Conservation (phyloP, 2,329 filamentous ascomycete genomes). For the Exophiala calicioides region DNA sequence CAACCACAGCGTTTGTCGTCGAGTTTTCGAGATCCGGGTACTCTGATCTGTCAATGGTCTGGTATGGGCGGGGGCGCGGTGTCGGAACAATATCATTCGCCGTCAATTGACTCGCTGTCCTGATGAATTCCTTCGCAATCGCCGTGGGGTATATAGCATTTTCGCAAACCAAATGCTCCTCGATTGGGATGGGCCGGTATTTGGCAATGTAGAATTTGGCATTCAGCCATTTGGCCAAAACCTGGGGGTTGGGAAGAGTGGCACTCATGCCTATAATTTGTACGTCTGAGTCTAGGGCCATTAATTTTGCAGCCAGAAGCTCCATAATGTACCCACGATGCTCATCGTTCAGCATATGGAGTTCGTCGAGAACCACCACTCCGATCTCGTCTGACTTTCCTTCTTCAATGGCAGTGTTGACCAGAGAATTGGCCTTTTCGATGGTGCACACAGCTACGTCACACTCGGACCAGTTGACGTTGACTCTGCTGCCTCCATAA, state of each 20-base stretch:
- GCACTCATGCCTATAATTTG: constrained; percentile 81
- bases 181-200: constrained; percentile 73
- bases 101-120: constrained; percentile 56
- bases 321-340: constrained; percentile 74
- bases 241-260: constrained; percentile 69
- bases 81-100: constrained; percentile 39
- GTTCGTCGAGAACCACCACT: constrained; percentile 71
- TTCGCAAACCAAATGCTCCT: constrained; percentile 73
- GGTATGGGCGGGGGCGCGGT: constrained; percentile 23
- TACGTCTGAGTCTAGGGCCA: constrained; percentile 62
- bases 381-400: constrained; percentile 64
- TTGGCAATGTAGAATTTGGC: constrained; percentile 72
- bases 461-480: constrained; percentile 69
- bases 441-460: constrained; percentile 79
- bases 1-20: constrained; percentile 69
- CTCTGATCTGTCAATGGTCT: constrained; percentile 56
- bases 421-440: constrained; percentile 75
- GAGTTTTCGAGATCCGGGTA: constrained; percentile 65
- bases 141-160: constrained; percentile 65
- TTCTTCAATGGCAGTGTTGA: constrained; percentile 73
- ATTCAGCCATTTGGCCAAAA: constrained; percentile 69
- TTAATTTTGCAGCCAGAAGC: constrained; percentile 70
- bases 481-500: constrained; percentile 71
- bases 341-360: constrained; percentile 81
- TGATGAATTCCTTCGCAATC: constrained; percentile 60